Base-by-base conservation (phyloP, 2,329 filamentous ascomycete species). In the Balansia obtecta region DNA sequence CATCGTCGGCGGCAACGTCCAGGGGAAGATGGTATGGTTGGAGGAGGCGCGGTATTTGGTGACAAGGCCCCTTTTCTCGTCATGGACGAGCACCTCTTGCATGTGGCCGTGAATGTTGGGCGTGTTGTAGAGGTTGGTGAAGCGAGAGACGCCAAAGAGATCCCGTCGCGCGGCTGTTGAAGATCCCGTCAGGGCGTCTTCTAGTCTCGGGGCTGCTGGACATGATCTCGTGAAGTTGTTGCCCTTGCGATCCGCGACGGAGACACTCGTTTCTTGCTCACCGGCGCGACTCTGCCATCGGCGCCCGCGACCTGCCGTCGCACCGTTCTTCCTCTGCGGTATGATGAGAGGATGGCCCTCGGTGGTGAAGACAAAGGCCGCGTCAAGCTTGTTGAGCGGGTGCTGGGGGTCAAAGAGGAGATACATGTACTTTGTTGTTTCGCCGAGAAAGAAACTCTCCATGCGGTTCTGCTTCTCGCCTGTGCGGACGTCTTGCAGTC, bases 381-480 rank as follows among this genome's bases (percentile, higher is more conserved):
- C 82, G 65, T 97, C 93, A 39, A 94, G 71, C 18, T 80, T 83
- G 66, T 97, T 97, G 41, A 98, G 70, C 0, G 90, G 88, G 67
- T 97, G 93, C 13, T 82, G 76, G 4, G 83, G 77, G 56, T 95
- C 87, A 65, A 94, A 97, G 2, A 97, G 78, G 50, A 98, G 71
- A 64, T 94, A 97, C 55, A 98, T 73, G 65, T 98, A 98, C 67
- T 97, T 96, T 43, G 88, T 84, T 1, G 93, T 98, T 68, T 98
- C 93, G 13, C 93, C 91, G 1, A 98, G 75, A 61, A 97, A 97
- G 74, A 97, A 98, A 64, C 91, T 97, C 68, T 98, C 93, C 93
- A 97, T 97, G 34, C 93, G 85, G 64, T 98, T 90, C 58, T 80
- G 87, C 66, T 88, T 81, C 67, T 96, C 88, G 3, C 91, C 91